Percentiles rank a stretch among this genome's conserved stretches.
Evolutionary conservation across 306 rosid genomes (phyloP).

Genomic region (Adenanthera pavonina): DNA sequence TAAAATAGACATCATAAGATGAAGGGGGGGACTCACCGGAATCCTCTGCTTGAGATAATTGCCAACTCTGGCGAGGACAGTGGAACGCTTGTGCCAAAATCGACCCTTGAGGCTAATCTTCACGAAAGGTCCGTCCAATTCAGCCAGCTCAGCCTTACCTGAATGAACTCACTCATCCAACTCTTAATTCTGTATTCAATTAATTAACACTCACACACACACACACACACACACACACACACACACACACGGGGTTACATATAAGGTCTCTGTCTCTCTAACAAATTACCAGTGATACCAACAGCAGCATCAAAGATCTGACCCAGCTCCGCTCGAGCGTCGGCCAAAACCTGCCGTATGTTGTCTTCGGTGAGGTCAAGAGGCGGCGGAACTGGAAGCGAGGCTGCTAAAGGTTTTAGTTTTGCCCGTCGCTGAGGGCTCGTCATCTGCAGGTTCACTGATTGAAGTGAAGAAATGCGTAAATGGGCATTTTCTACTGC

Average conservation of each 20-base stretch:
- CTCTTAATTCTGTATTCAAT: not conserved
- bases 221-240: not conserved
- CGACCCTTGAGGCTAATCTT: conserved; percentile 87
- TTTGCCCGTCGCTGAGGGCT: not conserved
- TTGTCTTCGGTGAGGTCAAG: conserved; percentile 85
- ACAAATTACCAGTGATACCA: conserved; percentile 78
- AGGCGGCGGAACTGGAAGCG: conserved; percentile 55
- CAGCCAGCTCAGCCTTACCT: conserved; percentile 80
- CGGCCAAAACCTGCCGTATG: conserved; percentile 62
- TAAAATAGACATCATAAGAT: not conserved
- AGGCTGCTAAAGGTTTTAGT: conserved; percentile 49
- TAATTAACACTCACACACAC: not conserved
- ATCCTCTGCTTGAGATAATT: conserved; percentile 89
- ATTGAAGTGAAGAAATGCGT: conserved; percentile 32
- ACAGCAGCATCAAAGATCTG: conserved; percentile 83
- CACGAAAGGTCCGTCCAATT: conserved; percentile 88
- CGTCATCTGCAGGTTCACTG: not conserved
- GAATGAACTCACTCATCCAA: not conserved
- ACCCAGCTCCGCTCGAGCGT: conserved; percentile 74
- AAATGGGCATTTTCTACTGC: not conserved
- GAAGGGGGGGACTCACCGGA: conserved; percentile 61
- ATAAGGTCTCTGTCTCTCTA: not conserved
- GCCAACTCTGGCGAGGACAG: conserved; percentile 70
- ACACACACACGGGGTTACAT: not conserved
- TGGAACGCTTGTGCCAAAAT: conserved; percentile 90